Percentiles rank a stretch among this genome's conserved stretches.
Evolutionary conservation across 306 rosid genomes (phyloP).

Genomic region (Lathyrus oleraceus): DNA sequence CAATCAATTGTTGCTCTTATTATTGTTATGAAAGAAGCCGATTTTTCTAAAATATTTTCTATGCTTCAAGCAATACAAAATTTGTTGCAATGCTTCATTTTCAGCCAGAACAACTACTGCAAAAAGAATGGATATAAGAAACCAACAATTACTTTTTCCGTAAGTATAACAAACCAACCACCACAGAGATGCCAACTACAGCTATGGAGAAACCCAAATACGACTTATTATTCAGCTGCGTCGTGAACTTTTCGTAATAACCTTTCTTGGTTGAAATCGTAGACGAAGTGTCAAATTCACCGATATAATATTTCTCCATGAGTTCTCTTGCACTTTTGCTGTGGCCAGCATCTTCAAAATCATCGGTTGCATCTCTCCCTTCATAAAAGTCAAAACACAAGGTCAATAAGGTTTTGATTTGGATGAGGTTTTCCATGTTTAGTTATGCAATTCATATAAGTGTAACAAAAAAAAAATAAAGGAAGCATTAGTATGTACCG

Average conservation of each 20-base stretch:
- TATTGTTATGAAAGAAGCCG: constrained; percentile 24
- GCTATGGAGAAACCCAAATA: constrained; percentile 64
- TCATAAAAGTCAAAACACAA: constrained; percentile 24
- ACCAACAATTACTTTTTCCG: constrained; percentile 49
- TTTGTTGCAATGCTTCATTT: constrained; percentile 38
- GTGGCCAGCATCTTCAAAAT: constrained; percentile 96
- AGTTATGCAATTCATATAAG: background rate
- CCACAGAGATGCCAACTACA: constrained; percentile 58
- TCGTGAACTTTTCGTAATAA: constrained; percentile 40
- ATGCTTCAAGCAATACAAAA: constrained; percentile 41
- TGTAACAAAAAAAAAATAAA: background rate
- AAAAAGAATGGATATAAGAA: constrained; percentile 20
- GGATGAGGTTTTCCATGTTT: constrained; percentile 13
- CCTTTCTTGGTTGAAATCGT: constrained; percentile 39
- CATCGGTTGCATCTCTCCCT: constrained; percentile 89
- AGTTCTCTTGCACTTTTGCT: constrained; percentile 70
- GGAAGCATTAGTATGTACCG: constrained; percentile 49
- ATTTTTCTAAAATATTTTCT: constrained; percentile 8
- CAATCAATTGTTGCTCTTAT: background rate
- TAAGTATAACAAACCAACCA: constrained; percentile 54
- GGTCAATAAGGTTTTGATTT: constrained; percentile 29
- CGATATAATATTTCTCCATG: constrained; percentile 64
- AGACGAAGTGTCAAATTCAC: constrained; percentile 63
- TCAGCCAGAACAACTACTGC: background rate
- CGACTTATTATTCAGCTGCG: constrained; percentile 53